A percentile compares a stretch with the other conserved stretches of the same genome.
These are phyloP conservation scores for Tillandsia fasciculata DNA, from an alignment of 176 grass and related monocot species.

Conservation along the genomic window DNA sequence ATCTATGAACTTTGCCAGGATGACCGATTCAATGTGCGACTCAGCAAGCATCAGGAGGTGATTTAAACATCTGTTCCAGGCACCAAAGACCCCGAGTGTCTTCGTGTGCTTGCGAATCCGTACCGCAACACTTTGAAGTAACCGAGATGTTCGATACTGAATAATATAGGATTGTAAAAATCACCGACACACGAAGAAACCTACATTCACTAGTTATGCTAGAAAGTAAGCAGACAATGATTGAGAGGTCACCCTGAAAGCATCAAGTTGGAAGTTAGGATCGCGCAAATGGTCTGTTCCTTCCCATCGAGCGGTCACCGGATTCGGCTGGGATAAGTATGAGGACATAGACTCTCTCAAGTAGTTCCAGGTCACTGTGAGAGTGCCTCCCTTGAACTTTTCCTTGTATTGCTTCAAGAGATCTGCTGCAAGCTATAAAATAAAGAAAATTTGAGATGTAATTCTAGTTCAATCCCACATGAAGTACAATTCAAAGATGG, in stretches of 20 bases:
- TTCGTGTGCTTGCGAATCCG: slow-evolving; percentile 82
- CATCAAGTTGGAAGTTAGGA: slow-evolving; percentile 91
- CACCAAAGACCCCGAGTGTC: slow-evolving; percentile 84
- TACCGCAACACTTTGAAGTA: slow-evolving; percentile 83
- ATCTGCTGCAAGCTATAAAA: slow-evolving; percentile 69
- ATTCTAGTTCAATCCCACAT: no score
- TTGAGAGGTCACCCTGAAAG: slow-evolving; percentile 60
- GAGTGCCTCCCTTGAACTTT: slow-evolving; percentile 85
- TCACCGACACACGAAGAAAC: slow-evolving; percentile 2
- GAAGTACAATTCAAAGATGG: no score
- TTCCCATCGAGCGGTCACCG: slow-evolving; percentile 88
- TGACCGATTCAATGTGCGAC: slow-evolving; percentile 84
- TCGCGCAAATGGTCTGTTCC: slow-evolving; percentile 90
- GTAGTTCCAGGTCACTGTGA: slow-evolving; percentile 95
- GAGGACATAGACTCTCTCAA: slow-evolving; percentile 91
- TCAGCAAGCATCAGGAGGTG: slow-evolving; percentile 87
- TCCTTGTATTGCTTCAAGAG: slow-evolving; percentile 89
- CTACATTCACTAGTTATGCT: background rate
- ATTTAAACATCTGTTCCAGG: slow-evolving; percentile 99
- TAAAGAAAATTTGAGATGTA: slow-evolving; percentile 7
- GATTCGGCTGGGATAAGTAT: slow-evolving; percentile 87
- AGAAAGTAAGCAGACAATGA: background rate
- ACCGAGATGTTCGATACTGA: slow-evolving; percentile 85
- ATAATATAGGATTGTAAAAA: slow-evolving; percentile 9
- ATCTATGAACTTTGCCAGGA: slow-evolving; percentile 92